Evolutionary conservation across 2,329 filamentous ascomycete genomes (phyloP), one percentile per base, ranked within the genome.

Genomic region (Chrysoporthe cubensis): DNA sequence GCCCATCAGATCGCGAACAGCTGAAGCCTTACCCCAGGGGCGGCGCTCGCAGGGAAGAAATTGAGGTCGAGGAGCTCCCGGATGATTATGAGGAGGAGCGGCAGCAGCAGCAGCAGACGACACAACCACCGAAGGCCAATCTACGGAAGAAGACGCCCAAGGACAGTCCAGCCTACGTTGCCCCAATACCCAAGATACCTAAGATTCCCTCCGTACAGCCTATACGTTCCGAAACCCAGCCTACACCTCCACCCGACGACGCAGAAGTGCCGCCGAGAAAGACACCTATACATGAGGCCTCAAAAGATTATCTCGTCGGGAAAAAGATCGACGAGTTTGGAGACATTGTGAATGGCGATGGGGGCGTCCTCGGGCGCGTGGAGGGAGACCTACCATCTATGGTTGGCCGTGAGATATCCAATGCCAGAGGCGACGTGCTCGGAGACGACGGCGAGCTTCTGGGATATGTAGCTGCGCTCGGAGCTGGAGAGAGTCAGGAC

Each of bases 341-440:
- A 65, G 86, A 86, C 73, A 79, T 87, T 43, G 74, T 87, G 18
- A 82, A 83, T 68, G 81, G 78, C 68, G 78, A 83, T 21, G 84
- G 83, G 8, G 81, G 80, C 46, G 83, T 86, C 3, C 78, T 87
- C 2, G 85, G 84, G 44, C 81, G 83, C 54, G 84, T 82, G 6
- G 82, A 82, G 6, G 85, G 85, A 7, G 85, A 87, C 73, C 76
- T 87, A 34, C 85, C 85, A 4, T 81, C 83, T 59, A 86, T 87
- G 81, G 79, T 87, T 6, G 85, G 85, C 43, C 77, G 80, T 52
- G 78, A 78, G 56, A 82, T 87, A 1, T 76, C 80, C 9, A 78
- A 78, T 9, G 74, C 78, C 3, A 77, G 78, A 26, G 85, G 85
- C 18, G 80, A 85, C 70, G 76, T 87, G 44, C 77, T 82, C 48